phyloP scores from a whole-genome alignment of 306 rosid genomes.

The Gillenia trifoliata region DNA sequence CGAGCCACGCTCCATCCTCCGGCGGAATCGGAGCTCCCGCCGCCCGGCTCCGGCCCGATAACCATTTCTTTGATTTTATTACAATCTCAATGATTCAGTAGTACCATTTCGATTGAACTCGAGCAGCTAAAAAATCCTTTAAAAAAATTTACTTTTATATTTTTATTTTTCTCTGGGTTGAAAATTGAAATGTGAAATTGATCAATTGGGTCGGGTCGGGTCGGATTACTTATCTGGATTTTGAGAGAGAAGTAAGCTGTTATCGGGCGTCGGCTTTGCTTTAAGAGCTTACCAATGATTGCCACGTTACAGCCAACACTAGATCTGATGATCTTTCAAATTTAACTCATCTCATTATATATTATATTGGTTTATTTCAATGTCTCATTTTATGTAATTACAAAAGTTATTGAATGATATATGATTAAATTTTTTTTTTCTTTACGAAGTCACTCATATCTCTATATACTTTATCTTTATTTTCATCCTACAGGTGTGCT shows the following conservation, averaged over 20 bases:
- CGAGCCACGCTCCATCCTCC: conserved; percentile 63
- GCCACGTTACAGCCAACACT: too few relatives aligned
- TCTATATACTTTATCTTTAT: too few relatives aligned
- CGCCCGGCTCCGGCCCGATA: conserved; percentile 28
- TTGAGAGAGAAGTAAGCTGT: neutral
- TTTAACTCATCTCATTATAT: too few relatives aligned
- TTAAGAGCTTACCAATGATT: too few relatives aligned
- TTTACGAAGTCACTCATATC: too few relatives aligned
- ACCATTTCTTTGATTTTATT: conserved; percentile 31
- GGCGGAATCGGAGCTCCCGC: conserved; percentile 10
- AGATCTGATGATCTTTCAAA: too few relatives aligned
- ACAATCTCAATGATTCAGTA: neutral
- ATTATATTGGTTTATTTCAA: too few relatives aligned
- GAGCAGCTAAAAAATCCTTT: neutral
- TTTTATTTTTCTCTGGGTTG: neutral
- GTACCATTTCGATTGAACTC: neutral
- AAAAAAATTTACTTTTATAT: neutral
- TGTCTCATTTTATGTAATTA: too few relatives aligned
- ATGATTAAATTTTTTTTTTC: too few relatives aligned
- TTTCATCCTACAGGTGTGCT: too few relatives aligned
- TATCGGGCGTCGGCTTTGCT: neutral
- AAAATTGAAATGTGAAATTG: neutral
- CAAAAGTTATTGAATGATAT: too few relatives aligned
- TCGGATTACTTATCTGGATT: neutral
- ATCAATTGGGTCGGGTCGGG: neutral